These are phyloP conservation scores for Dictyostelium brefeldianum DNA, from an alignment of 78 protist species.

Conservation along the genomic window DNA sequence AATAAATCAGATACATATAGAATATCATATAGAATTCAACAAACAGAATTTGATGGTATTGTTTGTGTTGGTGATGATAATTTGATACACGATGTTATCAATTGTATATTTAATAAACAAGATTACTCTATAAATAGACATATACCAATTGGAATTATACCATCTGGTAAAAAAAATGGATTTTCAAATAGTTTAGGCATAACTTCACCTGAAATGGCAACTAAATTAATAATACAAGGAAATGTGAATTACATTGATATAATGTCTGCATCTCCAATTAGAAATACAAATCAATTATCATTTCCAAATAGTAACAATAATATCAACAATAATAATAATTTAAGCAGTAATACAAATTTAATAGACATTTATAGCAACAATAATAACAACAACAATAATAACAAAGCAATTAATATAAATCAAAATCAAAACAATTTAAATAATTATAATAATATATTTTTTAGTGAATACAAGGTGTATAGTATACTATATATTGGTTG, in stretches of 20 bases:
- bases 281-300: not conserved
- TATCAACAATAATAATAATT: not conserved
- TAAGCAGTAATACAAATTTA: not conserved
- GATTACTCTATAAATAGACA: constrained; percentile 49
- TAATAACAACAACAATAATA: not conserved
- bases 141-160: constrained; percentile 57
- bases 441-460: constrained; percentile 3
- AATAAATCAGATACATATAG: constrained; percentile 35
- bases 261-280: constrained; percentile 26
- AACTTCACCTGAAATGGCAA: constrained; percentile 39
- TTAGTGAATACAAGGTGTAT: constrained; percentile 32
- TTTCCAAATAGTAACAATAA: constrained; percentile 19
- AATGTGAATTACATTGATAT: constrained; percentile 45
- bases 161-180: constrained; percentile 26
- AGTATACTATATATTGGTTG: constrained; percentile 60
- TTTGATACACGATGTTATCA: constrained; percentile 44
- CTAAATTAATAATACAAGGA: constrained; percentile 1
- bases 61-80: constrained; percentile 74
- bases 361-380: not conserved
- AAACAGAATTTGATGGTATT: constrained; percentile 71
- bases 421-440: not conserved
- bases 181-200: constrained; percentile 42
- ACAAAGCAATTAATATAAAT: not conserved
- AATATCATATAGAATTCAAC: constrained; percentile 35
- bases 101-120: constrained; percentile 25